Evolutionary conservation across 2,329 filamentous ascomycete genomes (phyloP).

Genomic region (Venturia effusa): DNA sequence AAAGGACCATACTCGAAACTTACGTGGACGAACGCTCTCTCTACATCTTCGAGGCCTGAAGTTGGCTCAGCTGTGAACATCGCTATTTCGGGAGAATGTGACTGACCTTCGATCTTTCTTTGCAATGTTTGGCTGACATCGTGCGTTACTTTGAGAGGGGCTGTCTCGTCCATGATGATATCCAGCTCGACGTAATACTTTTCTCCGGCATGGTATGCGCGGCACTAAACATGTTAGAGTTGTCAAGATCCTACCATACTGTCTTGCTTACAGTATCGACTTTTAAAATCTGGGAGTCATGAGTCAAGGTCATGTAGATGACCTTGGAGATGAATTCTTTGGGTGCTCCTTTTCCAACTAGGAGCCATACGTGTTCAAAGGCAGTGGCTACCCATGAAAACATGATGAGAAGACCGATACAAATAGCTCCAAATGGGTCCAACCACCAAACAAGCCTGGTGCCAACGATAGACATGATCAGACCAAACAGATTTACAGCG

Average conservation of each 20-base stretch:
- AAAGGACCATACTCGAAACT: not conserved
- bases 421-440: constrained; percentile 50
- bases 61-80: not conserved
- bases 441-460: constrained; percentile 46
- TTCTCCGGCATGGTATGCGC: constrained; percentile 51
- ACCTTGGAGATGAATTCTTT: constrained; percentile 45
- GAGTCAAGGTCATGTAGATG: constrained; percentile 45
- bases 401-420: constrained; percentile 50
- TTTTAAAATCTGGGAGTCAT: constrained; percentile 43
- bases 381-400: constrained; percentile 51
- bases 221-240: constrained; percentile 26
- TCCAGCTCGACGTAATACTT: constrained; percentile 53
- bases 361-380: constrained; percentile 50
- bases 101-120: constrained; percentile 46
- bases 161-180: constrained; percentile 46
- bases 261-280: constrained; percentile 39
- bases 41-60: constrained; percentile 26
- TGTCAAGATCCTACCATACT: not conserved
- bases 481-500: constrained; percentile 43
- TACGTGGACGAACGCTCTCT: constrained; percentile 37
- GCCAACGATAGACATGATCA: constrained; percentile 46
- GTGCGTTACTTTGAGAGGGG: constrained; percentile 46
- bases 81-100: not conserved
- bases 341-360: constrained; percentile 52
- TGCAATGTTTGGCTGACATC: constrained; percentile 50